Conservation (phyloP, 345 rosid species). For the Linum trigynum region DNA sequence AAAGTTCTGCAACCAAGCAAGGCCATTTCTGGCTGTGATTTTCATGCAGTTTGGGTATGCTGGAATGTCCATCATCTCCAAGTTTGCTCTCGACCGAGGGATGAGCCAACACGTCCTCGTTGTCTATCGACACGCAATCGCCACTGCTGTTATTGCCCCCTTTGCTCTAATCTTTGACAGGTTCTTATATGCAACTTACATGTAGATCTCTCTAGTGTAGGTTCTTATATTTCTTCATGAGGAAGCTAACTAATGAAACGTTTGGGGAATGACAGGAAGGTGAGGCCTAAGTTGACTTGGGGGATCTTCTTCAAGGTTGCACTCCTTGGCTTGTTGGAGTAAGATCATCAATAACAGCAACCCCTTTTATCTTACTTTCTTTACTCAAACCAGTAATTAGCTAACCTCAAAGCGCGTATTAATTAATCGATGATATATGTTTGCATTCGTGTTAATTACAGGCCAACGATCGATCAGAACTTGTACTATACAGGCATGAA, state of each 20-base stretch:
- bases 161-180: constrained; percentile 66
- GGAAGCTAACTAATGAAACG: no score
- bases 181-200: no score
- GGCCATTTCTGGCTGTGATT: constrained; percentile 48
- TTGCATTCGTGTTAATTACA: constrained; percentile 15
- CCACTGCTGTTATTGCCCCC: constrained; percentile 54
- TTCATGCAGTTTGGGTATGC: constrained; percentile 52
- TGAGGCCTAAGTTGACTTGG: constrained; percentile 65
- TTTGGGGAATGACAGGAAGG: constrained; percentile 33
- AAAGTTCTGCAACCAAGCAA: constrained; percentile 15
- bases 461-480: constrained; percentile 61
- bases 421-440: no score
- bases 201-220: no score
- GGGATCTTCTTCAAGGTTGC: constrained; percentile 53
- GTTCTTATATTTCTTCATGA: constrained; percentile 8
- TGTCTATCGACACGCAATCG: constrained; percentile 61
- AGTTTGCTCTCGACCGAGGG: constrained; percentile 44
- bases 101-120: constrained; percentile 60
- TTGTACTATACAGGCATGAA: constrained; percentile 75
- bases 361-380: no score
- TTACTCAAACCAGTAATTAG: no score
- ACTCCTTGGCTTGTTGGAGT: constrained; percentile 69
- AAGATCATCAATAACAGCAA: constrained; percentile 10
- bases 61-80: constrained; percentile 45
- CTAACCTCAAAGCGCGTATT: no score